Evolutionary conservation across 108 stramenopile species (phyloP).

Genomic region (Skeletonema tropicum): DNA sequence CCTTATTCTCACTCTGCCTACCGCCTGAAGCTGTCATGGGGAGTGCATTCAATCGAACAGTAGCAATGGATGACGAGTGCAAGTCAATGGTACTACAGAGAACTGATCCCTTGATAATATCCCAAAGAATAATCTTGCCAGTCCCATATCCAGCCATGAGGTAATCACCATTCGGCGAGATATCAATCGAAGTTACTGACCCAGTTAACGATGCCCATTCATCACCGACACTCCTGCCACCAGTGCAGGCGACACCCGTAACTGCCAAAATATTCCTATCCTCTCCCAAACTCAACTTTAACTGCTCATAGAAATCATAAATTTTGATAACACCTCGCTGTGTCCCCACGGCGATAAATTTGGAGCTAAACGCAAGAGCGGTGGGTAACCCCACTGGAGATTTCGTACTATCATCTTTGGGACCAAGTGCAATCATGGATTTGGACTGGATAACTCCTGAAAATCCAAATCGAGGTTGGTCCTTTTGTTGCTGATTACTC

Average conservation of each 20-base stretch:
- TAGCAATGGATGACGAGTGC: conserved; percentile 64
- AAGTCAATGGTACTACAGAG: conserved; percentile 58
- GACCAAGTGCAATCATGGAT: conserved; percentile 22
- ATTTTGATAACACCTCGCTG: conserved; percentile 74
- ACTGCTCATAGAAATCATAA: conserved; percentile 89
- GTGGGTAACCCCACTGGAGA: conserved; percentile 63
- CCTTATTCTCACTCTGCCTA: conserved; percentile 21
- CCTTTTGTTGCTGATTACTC: not conserved
- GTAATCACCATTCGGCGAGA: conserved; percentile 68
- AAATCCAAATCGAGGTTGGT: not conserved
- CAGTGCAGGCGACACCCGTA: conserved; percentile 5
- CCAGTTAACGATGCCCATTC: conserved; percentile 21
- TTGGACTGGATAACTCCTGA: conserved; percentile 31
- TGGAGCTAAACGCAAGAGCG: conserved; percentile 75
- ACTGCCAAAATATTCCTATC: conserved; percentile 1
- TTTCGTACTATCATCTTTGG: not conserved
- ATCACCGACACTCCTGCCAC: conserved; percentile 11
- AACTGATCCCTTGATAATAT: conserved; percentile 68
- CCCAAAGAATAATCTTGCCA: conserved; percentile 84
- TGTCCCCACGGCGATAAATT: conserved; percentile 90
- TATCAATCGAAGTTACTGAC: conserved; percentile 80
- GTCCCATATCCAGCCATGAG: conserved; percentile 75
- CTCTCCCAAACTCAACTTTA: conserved; percentile 65
- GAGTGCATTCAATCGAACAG: conserved; percentile 55
- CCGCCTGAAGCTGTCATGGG: conserved; percentile 5